Base-by-base conservation (phyloP, 1,139 yeast genomes). In the Debaryomyces sp. region DNA sequence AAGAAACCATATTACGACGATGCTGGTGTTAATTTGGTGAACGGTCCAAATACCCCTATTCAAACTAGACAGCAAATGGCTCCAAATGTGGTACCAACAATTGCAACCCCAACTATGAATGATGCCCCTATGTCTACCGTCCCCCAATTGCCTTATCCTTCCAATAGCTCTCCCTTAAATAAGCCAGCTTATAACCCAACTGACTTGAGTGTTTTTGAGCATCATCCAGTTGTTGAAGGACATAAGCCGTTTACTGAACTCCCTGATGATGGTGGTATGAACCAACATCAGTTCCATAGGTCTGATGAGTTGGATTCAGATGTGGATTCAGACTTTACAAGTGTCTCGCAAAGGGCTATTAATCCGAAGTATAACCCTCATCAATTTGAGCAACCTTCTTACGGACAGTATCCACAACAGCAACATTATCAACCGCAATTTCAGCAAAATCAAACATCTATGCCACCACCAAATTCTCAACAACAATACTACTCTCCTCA, bases 301-400 rank as follows among this genome's bases (percentile, higher is more conserved):
- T 57, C 64, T 1, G 61, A 53, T 12, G 61, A 53, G 24, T 38
- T 53, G 41, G 71, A 70, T 26, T 69, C 72, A 2, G 78, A 72
- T 54, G 68, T 68, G 18, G 78, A 71, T 26, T 87, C 95, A 0
- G 86, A 85, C 58, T 86, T 87, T 62, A 89, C 96, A 0, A 84
- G 91, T 46, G 89, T 88, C 4, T 85, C 94, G 9, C 95, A 88
- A 66, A 71, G 95, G 59, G 90, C 85, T 6, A 75, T 82, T n/a
- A 87, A 87, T 60, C 88, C 89, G 13, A 70, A 70, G 40, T 85
- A 83, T 56, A 68, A 56, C 40, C 55, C 53, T 7, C 50, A 43
- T 13, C 48, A 49, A 45, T 58, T 50, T 32, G 56, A 54, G 23
- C 58, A 46, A 44, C 44, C 40, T 21, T 47, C 35, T 12, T 30